Conservation (phyloP, 768 basidiomycete genomes). For the Pleurotus eryngii region DNA sequence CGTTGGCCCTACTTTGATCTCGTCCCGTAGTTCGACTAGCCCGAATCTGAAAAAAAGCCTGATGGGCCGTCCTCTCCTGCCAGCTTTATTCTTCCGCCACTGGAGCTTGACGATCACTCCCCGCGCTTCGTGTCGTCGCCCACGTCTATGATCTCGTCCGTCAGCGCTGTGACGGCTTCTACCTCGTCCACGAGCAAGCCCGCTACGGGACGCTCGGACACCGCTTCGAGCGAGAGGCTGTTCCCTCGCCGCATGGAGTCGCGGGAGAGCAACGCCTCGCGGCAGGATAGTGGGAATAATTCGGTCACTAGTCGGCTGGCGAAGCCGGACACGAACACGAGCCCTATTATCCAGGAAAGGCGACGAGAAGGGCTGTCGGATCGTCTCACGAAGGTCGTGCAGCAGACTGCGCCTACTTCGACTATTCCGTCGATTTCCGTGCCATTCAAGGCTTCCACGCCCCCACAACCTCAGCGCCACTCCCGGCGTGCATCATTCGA, state of each 20-base stretch:
- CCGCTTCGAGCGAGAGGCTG: neutral
- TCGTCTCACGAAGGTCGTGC: constrained; percentile 37
- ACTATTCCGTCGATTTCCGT: neutral
- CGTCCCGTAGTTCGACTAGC: constrained; percentile 3
- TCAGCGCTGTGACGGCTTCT: neutral
- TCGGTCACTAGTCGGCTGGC: neutral
- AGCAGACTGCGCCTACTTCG: constrained; percentile 16
- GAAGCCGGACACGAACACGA: constrained; percentile 6
- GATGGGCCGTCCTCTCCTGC: neutral
- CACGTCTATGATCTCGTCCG: constrained; percentile 1
- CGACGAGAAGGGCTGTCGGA: constrained; percentile 39
- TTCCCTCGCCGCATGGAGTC: constrained; percentile 9
- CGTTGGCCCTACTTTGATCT: constrained; percentile 13
- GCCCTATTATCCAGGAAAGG: neutral
- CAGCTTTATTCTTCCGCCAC: neutral
- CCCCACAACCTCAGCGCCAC: neutral
- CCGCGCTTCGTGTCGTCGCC: constrained; percentile 7
- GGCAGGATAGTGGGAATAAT: constrained; percentile 13
- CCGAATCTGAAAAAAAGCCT: neutral
- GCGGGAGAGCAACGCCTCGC: neutral
- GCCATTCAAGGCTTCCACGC: neutral
- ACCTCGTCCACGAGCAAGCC: neutral
- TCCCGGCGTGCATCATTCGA: neutral
- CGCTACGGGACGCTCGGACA: neutral
- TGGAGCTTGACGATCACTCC: constrained; percentile 4